A percentile compares a stretch with the other conserved stretches of the same genome.
Conservation (phyloP, 345 rosid species). For the Linum tenue region DNA sequence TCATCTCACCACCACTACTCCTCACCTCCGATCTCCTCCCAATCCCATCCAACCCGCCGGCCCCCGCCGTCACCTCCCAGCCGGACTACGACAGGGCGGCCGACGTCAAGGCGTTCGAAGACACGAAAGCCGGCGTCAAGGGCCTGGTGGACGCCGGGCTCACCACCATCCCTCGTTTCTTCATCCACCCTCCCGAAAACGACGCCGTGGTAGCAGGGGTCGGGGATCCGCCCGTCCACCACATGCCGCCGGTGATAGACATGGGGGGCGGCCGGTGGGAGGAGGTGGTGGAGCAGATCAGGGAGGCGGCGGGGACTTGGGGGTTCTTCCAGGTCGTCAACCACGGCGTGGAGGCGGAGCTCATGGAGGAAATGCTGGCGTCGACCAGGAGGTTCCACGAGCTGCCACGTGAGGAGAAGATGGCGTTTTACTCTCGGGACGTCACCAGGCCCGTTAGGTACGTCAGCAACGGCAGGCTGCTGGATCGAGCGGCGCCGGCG, state of each 20-base stretch:
- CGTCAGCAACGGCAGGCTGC: constrained; percentile 15
- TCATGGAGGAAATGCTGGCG: constrained; percentile 22
- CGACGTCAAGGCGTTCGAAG: constrained; percentile 27
- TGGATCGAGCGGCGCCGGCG: constrained; percentile 11
- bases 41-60: not conserved
- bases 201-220: constrained; percentile 9
- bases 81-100: constrained; percentile 11
- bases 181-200: constrained; percentile 11
- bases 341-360: constrained; percentile 15
- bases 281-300: constrained; percentile 15
- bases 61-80: not conserved
- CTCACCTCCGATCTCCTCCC: not conserved
- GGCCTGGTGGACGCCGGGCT: constrained; percentile 33
- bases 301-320: constrained; percentile 24
- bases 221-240: constrained; percentile 10
- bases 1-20: not conserved
- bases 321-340: constrained; percentile 31
- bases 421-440: constrained; percentile 21
- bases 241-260: not conserved
- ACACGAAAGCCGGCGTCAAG: constrained; percentile 31
- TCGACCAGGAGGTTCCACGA: constrained; percentile 23
- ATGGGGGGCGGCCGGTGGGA: not conserved
- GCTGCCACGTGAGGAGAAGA: constrained; percentile 23
- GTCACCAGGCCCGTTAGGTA: constrained; percentile 14
- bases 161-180: constrained; percentile 19